These are phyloP conservation scores for Elaeis oleifera DNA, from an alignment of 202 grass and related monocot species.

Conservation along the genomic window DNA sequence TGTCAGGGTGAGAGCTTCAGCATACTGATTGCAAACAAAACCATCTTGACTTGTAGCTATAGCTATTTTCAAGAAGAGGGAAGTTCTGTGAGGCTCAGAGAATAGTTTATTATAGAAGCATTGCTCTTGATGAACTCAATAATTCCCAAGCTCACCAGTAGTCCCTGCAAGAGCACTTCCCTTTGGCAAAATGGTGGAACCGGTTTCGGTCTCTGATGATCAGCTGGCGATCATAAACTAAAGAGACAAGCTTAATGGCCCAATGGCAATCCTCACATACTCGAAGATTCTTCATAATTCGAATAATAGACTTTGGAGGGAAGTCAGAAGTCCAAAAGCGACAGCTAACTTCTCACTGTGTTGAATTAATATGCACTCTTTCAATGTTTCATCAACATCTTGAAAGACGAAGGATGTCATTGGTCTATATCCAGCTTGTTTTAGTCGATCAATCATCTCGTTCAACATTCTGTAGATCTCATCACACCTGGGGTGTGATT, in stretches of 20 bases:
- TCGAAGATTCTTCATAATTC: conserved; percentile 67
- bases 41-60: no score
- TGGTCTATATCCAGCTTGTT: conserved; percentile 42
- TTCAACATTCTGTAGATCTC: conserved; percentile 50
- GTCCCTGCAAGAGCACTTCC: conserved; percentile 56
- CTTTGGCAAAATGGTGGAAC: conserved; percentile 59
- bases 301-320: conserved; percentile 46
- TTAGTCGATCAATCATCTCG: conserved; percentile 50
- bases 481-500: conserved; percentile 37
- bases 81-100: no score
- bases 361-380: conserved; percentile 39
- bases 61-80: no score
- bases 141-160: conserved; percentile 36
- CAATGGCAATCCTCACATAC: conserved; percentile 67
- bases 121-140: no score
- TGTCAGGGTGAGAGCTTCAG: no score
- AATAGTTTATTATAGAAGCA: no score
- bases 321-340: conserved; percentile 51
- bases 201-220: conserved; percentile 54
- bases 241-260: conserved; percentile 48
- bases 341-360: conserved; percentile 72
- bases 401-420: conserved; percentile 58
- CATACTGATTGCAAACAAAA: no score
- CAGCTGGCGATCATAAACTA: conserved; percentile 46
- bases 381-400: conserved; percentile 45